A percentile compares a stretch with the other conserved stretches of the same genome.
phyloP scores from a whole-genome alignment of 2,329 filamentous ascomycete genomes.

The Didymella pomorum region DNA sequence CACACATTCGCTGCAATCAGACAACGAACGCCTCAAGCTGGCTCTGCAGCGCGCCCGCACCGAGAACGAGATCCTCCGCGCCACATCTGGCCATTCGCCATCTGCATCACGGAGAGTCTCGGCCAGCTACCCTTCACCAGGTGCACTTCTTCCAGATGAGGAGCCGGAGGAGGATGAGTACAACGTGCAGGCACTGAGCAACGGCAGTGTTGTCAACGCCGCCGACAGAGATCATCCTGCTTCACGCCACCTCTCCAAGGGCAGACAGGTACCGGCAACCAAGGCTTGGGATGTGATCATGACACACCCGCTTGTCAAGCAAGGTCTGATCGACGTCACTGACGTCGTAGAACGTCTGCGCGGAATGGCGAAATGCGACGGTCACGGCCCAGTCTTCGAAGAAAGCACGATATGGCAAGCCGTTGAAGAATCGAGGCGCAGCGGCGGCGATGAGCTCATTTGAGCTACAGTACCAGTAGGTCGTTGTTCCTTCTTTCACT shows the following conservation, averaged over 20 bases:
- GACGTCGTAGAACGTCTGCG: constrained; percentile 83
- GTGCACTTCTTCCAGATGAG: constrained; percentile 37
- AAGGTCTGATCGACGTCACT: constrained; percentile 80
- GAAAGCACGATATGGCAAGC: constrained; percentile 76
- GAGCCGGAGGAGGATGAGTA: constrained; percentile 36
- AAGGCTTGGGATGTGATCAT: constrained; percentile 91
- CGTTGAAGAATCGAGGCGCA: constrained; percentile 79
- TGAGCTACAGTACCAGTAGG: constrained; percentile 41
- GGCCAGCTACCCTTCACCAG: constrained; percentile 52
- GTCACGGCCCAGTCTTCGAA: constrained; percentile 84
- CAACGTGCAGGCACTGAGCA: constrained; percentile 40
- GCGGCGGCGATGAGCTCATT: constrained; percentile 79
- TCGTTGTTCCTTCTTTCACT: background rate
- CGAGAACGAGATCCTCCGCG: constrained; percentile 91
- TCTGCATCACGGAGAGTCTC: constrained; percentile 52
- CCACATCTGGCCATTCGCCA: constrained; percentile 66
- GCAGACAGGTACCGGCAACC: constrained; percentile 43
- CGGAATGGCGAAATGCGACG: constrained; percentile 79
- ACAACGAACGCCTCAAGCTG: constrained; percentile 86
- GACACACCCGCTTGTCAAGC: constrained; percentile 76
- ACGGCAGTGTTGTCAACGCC: constrained; percentile 44
- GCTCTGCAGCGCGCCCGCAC: constrained; percentile 84
- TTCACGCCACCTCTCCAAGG: constrained; percentile 29
- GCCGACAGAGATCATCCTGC: constrained; percentile 39
- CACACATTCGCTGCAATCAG: constrained; percentile 74